Evolutionary conservation across 2,329 filamentous ascomycete genomes (phyloP).

Genomic region (Trichoderma sp.): DNA sequence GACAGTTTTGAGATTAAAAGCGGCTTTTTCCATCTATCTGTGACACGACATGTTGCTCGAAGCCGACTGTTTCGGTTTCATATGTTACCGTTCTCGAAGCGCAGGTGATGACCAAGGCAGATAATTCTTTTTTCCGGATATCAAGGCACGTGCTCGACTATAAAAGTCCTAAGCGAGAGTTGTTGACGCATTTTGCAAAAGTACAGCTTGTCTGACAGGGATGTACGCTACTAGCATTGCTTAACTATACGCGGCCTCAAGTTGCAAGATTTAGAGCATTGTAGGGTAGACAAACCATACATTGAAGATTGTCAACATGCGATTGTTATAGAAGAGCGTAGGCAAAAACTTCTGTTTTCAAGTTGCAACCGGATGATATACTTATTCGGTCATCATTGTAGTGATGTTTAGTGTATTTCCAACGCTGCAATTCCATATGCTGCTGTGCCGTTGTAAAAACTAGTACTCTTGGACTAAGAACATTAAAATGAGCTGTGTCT

Average conservation of each 20-base stretch:
- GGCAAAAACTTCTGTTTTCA: neutral
- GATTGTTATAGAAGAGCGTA: neutral
- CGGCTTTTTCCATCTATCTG: neutral
- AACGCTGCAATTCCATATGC: neutral
- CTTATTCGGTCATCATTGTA: neutral
- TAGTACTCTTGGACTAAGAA: neutral
- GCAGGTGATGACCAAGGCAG: neutral
- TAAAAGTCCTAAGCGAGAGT: neutral
- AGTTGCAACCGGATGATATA: neutral
- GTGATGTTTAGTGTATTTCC: neutral
- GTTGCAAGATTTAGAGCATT: neutral
- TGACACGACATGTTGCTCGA: slow-evolving; percentile 13
- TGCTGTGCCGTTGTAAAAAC: neutral
- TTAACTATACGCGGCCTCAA: neutral
- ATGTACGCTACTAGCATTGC: neutral
- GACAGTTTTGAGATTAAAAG: neutral
- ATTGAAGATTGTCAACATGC: neutral
- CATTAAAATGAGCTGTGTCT: neutral
- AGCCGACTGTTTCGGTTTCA: slow-evolving; percentile 14
- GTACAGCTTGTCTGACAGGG: neutral
- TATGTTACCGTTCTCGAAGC: neutral
- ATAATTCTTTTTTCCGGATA: neutral
- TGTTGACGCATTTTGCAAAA: neutral
- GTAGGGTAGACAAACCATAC: neutral
- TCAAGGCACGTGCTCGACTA: slow-evolving; percentile 15